Base-by-base conservation (phyloP, 108 stramenopile genomes). In the Nitzschia palea region DNA sequence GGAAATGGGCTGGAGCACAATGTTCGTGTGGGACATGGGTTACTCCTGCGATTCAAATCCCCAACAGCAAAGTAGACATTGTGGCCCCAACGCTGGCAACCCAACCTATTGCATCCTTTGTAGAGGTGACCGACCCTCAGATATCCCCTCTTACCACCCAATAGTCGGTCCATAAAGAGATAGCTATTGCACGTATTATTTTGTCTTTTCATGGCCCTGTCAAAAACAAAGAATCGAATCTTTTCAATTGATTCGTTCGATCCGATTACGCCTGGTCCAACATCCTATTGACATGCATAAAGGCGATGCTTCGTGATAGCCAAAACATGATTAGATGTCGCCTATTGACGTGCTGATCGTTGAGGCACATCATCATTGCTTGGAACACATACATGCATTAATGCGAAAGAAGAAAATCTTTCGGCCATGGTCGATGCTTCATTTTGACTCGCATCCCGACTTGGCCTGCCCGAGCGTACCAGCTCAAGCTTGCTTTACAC, bases 11-110 rank as follows among this genome's bases (percentile, higher is more conserved):
- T 26, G 93, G 93, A 12, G 78, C 93, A 17, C 92, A 90, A 48
- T 91, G 89, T 50, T 79, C 80, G 15, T 91, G 86, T 62, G 80
- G 93, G 28, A 88, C 89, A 50, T 94, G 93, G 93, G 88, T 94
- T 0, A 83, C 84, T 12, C 93, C 93, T 23, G 89, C 93, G 17
- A 89, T 94, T 43, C 81, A 89, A 68, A 68, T 94, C 1, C 89
- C 87, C 1, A 30, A 57, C 5, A 83, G 86, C 66, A 91, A 86
- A 54, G 77, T 94, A 2, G 93, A 94, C 62, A 76, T 54, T 9
- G 28, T 83, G n/a, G 26, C 45, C 27, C 74, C 82, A 33, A 12
- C 20, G 23, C 34, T 55, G 33, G 4, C 47, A 4, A 48, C 15
- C 18, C n/a, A 8, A 48, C n/a, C 47, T 8, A 18, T 4, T n/a